Evolutionary conservation across 2,329 filamentous ascomycete species (phyloP).

Genomic region (Penicillium griseofulvum): DNA sequence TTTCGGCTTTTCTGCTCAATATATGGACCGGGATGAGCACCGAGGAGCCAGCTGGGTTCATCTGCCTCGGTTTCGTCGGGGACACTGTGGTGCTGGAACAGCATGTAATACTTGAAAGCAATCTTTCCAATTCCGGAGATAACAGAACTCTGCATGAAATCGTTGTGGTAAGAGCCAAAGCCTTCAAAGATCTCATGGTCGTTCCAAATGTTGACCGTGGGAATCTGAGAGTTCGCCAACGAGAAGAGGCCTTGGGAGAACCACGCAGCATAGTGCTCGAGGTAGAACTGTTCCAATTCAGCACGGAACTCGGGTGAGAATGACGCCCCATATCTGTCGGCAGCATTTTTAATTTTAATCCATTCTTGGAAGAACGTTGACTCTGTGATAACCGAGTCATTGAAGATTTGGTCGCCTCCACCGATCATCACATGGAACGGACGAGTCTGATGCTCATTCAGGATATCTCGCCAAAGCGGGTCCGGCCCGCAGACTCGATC

Average conservation of each 20-base stretch:
- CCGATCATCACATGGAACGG: constrained; percentile 99
- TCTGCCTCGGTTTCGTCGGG: constrained; percentile 73
- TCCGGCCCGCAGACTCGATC: constrained; percentile 86
- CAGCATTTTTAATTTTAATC: constrained; percentile 74
- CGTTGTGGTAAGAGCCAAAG: constrained; percentile 86
- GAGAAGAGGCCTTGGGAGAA: constrained; percentile 93
- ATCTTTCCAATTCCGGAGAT: constrained; percentile 87
- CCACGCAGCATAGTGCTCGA: constrained; percentile 88
- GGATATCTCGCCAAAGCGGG: constrained; percentile 92
- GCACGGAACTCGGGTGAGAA: constrained; percentile 81
- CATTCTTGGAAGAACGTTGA: constrained; percentile 77
- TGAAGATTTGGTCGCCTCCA: constrained; percentile 95
- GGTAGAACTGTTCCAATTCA: constrained; percentile 83
- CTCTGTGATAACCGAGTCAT: constrained; percentile 75
- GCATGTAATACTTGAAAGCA: constrained; percentile 97
- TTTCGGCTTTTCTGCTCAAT: constrained; percentile 83
- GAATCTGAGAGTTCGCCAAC: constrained; percentile 90
- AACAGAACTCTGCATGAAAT: constrained; percentile 86
- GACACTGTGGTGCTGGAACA: constrained; percentile 95
- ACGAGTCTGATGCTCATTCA: constrained; percentile 84
- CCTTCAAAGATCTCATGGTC: constrained; percentile 92
- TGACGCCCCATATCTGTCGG: constrained; percentile 73
- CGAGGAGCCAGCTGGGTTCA: constrained; percentile 90
- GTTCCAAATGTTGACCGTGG: constrained; percentile 98
- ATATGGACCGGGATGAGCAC: constrained; percentile 77